Evolutionary conservation across 257 asterid genomes (phyloP).

Genomic region (Forsythia viridissima): DNA sequence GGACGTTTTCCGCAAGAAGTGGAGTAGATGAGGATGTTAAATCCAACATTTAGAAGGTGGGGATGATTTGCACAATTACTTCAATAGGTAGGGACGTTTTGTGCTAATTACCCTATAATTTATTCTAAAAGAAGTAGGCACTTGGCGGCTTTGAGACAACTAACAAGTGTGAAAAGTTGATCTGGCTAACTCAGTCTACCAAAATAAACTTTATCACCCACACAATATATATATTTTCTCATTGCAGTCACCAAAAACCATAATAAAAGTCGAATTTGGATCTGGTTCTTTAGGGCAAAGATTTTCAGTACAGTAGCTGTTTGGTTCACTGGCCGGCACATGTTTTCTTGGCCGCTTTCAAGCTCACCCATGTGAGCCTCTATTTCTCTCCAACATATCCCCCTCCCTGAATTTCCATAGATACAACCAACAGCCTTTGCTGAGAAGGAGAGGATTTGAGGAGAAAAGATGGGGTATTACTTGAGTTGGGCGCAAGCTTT

Average conservation of each 20-base stretch:
- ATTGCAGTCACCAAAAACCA: neutral
- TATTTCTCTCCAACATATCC: slow-evolving; percentile 18
- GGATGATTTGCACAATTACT: too few relatives aligned
- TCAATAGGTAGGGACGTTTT: too few relatives aligned
- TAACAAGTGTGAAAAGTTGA: neutral
- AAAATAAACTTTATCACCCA: neutral
- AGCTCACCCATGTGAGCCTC: slow-evolving; percentile 22
- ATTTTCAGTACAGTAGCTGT: slow-evolving; percentile 1
- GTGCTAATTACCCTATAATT: too few relatives aligned
- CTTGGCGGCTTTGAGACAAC: neutral
- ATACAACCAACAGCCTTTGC: neutral
- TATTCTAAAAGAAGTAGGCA: neutral
- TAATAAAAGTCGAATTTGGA: neutral
- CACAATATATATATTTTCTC: neutral
- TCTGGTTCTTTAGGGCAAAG: neutral
- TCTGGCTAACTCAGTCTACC: neutral
- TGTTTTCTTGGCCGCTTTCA: neutral
- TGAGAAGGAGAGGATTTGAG: too few relatives aligned
- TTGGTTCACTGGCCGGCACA: neutral
- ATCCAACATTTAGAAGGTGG: too few relatives aligned
- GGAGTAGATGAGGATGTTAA: too few relatives aligned
- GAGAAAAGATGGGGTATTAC: slow-evolving; percentile 18
- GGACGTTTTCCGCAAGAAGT: too few relatives aligned
- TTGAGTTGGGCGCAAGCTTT: slow-evolving; percentile 24
- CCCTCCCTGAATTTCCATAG: neutral